Evolutionary conservation across 768 basidiomycete species (phyloP).

Genomic region (Astraeus odoratus): DNA sequence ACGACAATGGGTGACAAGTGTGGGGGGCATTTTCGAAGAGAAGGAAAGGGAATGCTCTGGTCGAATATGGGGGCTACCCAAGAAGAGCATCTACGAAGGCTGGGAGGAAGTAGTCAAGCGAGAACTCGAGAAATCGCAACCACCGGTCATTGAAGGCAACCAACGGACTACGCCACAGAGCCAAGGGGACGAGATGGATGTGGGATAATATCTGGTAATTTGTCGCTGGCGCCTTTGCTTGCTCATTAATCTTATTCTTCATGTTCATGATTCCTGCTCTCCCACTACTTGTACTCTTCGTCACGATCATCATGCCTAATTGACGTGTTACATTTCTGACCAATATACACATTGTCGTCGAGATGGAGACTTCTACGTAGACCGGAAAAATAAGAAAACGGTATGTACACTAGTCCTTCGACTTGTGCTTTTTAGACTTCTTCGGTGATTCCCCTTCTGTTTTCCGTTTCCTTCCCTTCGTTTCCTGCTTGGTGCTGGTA

Average conservation of each 20-base stretch:
- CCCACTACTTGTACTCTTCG: conserved; percentile 17
- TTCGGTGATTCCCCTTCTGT: conserved; percentile 39
- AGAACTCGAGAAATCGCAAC: conserved; percentile 24
- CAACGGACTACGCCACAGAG: conserved; percentile 31
- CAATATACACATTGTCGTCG: background rate
- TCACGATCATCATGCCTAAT: conserved; percentile 15
- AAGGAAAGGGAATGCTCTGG: conserved; percentile 63
- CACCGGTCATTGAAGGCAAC: conserved; percentile 13
- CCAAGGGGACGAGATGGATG: conserved; percentile 59
- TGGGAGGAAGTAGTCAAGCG: conserved; percentile 56
- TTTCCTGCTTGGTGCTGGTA: conserved; percentile 14
- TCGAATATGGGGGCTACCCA: conserved; percentile 72
- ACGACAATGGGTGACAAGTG: conserved; percentile 67
- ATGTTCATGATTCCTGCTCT: conserved; percentile 20
- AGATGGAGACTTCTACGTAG: background rate
- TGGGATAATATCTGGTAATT: conserved; percentile 37
- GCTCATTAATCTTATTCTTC: conserved; percentile 21
- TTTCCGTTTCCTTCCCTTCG: conserved; percentile 39
- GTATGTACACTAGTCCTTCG: conserved; percentile 6
- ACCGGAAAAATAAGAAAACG: background rate
- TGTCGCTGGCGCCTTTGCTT: conserved; percentile 2
- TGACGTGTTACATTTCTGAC: background rate
- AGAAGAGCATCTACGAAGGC: conserved; percentile 68
- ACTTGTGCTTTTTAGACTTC: conserved; percentile 44
- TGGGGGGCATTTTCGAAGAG: conserved; percentile 70